Percentiles rank a stretch among this genome's conserved stretches.
These are phyloP conservation scores for Ceratocystis alfenasii DNA, from an alignment of 2,329 filamentous ascomycete genomes.

Conservation along the genomic window DNA sequence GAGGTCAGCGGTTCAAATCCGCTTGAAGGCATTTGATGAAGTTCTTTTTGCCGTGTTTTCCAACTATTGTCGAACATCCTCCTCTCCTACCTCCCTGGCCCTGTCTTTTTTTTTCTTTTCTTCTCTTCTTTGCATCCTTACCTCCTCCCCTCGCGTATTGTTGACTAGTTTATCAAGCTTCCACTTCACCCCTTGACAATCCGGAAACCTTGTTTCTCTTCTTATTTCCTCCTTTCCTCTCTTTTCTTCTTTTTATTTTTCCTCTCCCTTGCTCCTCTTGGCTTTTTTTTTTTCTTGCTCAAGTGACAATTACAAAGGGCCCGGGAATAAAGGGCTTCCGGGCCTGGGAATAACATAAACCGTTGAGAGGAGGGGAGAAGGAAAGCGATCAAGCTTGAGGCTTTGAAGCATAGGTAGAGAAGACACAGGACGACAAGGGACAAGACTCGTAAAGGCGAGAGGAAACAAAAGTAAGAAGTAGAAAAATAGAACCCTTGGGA, in stretches of 20 bases:
- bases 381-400: too few relatives aligned
- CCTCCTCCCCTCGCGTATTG: neutral
- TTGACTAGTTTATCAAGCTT: neutral
- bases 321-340: neutral
- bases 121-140: neutral
- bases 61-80: too few relatives aligned
- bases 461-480: neutral
- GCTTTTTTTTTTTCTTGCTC: neutral
- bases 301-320: neutral
- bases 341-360: neutral
- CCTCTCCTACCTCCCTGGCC: too few relatives aligned
- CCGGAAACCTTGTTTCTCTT: neutral
- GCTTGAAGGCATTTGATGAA: slow-evolving; percentile 12
- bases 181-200: neutral
- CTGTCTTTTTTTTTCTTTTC: neutral
- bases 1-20: slow-evolving; percentile 22
- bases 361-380: too few relatives aligned
- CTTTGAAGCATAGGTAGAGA: too few relatives aligned
- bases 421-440: too few relatives aligned
- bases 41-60: too few relatives aligned
- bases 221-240: neutral
- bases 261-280: neutral
- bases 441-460: too few relatives aligned
- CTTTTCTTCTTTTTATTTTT: neutral
- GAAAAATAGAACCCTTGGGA: too few relatives aligned